Evolutionary conservation across 306 rosid species (phyloP), one percentile per base, ranked within the genome.

Genomic region (Senna siamea): DNA sequence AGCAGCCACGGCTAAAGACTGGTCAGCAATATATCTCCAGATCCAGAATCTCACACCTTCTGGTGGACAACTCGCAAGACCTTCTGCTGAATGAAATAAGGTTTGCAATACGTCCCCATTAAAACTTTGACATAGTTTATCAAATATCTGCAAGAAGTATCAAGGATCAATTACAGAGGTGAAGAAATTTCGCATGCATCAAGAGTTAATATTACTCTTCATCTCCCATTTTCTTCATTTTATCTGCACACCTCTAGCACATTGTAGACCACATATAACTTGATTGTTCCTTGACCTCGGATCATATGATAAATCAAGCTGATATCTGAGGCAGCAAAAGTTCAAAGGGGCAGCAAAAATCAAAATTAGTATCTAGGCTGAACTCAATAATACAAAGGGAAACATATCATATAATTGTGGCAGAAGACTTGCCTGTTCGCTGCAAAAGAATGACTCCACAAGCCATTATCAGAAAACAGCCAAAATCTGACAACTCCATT

Each of bases 241-340:
- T 61, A 55, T 73, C 73, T 53, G 85, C 85, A 84, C 61, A 94
- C 99, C 96, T 94, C 97, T 85, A 92, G 79, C 70, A 94, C 90
- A 80, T 94, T 94, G 88, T 94, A 94, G 73, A 94, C 99, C 76
- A 92, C 97, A 57, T 94, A 94, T 38, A 94, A 56, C 84, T 94
- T 94, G 77, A 94, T 83, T 72, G 97, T 94, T 81, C 99, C 97
- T 84, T 94, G 96, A 84, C 99, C 97, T 37, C 97, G 97, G 72
- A 94, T 94, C 95, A 94, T 94, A 88, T 94, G 99, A 88, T 94
- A 94, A 81, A 94, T 94, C 84, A 94, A 90, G 84, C 97, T 94
- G 88, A 94, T 94, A 80, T 94, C 97, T 94, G 86, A 66, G 67
- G 64, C 66, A 76, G 77, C 26, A 71, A 38, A 37, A 37, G 69